phyloP scores from a whole-genome alignment of 2,329 filamentous ascomycete species.

The Trichoderma citrinoviride region DNA sequence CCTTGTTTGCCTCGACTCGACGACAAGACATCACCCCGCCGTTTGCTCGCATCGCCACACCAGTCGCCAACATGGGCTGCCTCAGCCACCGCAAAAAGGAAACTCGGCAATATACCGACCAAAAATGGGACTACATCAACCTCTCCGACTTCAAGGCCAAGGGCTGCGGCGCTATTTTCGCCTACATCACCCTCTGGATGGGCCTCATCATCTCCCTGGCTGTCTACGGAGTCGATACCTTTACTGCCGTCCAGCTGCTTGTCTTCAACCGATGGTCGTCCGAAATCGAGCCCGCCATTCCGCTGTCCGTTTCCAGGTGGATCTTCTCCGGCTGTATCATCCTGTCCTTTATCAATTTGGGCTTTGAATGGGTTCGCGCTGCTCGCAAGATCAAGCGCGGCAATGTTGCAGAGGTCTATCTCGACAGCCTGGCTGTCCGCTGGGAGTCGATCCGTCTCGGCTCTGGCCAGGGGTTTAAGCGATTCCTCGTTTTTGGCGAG shows the following conservation, averaged over 20 bases:
- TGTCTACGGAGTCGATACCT: conserved; percentile 87
- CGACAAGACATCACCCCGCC: neutral
- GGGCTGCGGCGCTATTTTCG: conserved; percentile 72
- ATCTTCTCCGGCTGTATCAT: conserved; percentile 94
- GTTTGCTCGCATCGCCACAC: conserved; percentile 13
- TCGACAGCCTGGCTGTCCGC: conserved; percentile 82
- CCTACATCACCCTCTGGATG: conserved; percentile 82
- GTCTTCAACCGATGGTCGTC: conserved; percentile 88
- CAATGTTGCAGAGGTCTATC: conserved; percentile 85
- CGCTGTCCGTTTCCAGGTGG: conserved; percentile 81
- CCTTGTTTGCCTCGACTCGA: neutral
- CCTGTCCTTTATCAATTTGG: conserved; percentile 78
- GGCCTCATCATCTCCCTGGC: conserved; percentile 74
- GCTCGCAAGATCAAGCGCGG: conserved; percentile 77
- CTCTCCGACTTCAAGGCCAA: conserved; percentile 77
- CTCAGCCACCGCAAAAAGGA: conserved; percentile 59
- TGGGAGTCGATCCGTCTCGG: conserved; percentile 79
- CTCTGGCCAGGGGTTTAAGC: conserved; percentile 73
- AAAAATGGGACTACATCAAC: conserved; percentile 90
- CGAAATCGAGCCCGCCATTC: conserved; percentile 73
- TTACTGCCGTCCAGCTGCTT: conserved; percentile 88
- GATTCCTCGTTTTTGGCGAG: conserved; percentile 90
- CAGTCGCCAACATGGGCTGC: conserved; percentile 58
- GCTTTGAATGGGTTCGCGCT: conserved; percentile 77
- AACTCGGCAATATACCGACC: conserved; percentile 70